Base-by-base conservation (phyloP, 2,329 filamentous ascomycete species). In the Beauveria sp. region DNA sequence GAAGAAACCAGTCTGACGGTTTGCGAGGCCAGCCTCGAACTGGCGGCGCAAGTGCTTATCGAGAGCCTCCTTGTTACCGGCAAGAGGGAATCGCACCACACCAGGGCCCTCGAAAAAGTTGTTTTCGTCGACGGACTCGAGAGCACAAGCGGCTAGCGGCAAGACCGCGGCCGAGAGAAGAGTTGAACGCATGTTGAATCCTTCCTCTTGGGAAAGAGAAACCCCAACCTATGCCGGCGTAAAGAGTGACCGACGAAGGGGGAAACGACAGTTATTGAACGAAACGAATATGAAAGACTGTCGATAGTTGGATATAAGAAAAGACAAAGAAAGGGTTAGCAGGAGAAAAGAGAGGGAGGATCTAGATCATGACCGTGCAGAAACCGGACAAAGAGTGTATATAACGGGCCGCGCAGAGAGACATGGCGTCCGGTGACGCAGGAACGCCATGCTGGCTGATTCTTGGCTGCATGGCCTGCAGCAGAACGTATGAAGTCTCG, bases 1-100 rank as follows among this genome's bases (percentile, higher is more conserved):
- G 60, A 73, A 72, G 62, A 71, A 73, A 9, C 71, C 72, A 26
- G 66, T 67, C 61, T 68, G 64, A 46, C 71, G 69, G 6, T 65
- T 62, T 16, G 60, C 46, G 9, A 72, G 58, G 1, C 50, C 66
- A 51, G 69, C 64, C 34, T 68, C 67, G 12, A 65, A 62, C 60
- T 75, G 72, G 18, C 72, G 68, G 63, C 67, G 69, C 37, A 66
- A 66, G 41, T 64, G 63, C 62, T 71, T 73, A 22, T 65, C 55
- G 24, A 68, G 66, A 1, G 70, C 70, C 22, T 71, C 69, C 26
- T 62, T 55, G 30, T 66, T 61, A 47, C 69, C 69, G n/a, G 51
- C 67, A 26, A 74, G 62, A 20, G 72, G 67, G 56, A 69, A 73
- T 57, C 67, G 67, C 16, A 73, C 52, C 26, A 74, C 59, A 59